These are phyloP conservation scores for Hibiscus trionum DNA, from an alignment of 345 rosid genomes.

Conservation along the genomic window DNA sequence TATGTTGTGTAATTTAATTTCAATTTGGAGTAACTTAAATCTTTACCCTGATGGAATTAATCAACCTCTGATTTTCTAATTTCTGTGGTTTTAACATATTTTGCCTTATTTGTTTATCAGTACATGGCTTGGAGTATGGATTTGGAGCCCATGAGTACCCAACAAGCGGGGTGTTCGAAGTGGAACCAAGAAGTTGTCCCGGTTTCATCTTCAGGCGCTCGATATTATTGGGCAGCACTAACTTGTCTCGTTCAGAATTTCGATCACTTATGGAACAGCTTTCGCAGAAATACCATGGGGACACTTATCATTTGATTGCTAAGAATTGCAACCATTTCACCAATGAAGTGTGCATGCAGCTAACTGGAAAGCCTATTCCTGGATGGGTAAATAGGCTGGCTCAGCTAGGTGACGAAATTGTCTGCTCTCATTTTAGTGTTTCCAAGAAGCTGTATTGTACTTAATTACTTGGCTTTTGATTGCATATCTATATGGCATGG, in stretches of 20 bases:
- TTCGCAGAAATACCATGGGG: slow-evolving; percentile 71
- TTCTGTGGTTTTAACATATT: slow-evolving; percentile 10
- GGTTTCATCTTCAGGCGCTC: slow-evolving; percentile 89
- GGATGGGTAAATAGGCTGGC: slow-evolving; percentile 97
- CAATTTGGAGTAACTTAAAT: too few relatives aligned
- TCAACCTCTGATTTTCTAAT: neutral
- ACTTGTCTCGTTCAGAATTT: slow-evolving; percentile 67
- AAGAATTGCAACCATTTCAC: slow-evolving; percentile 98
- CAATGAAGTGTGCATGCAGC: slow-evolving; percentile 57
- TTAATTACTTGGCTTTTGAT: slow-evolving; percentile 1
- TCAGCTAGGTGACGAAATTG: slow-evolving; percentile 48
- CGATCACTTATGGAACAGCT: slow-evolving; percentile 71
- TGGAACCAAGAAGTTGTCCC: slow-evolving; percentile 87
- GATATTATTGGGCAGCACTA: slow-evolving; percentile 54
- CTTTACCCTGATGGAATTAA: too few relatives aligned
- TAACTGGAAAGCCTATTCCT: slow-evolving; percentile 84
- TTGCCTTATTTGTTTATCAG: slow-evolving; percentile 32
- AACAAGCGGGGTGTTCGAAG: slow-evolving; percentile 84
- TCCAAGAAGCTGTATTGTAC: slow-evolving; percentile 4
- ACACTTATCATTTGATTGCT: slow-evolving; percentile 88
- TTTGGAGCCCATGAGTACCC: slow-evolving; percentile 90
- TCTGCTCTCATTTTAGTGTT: neutral
- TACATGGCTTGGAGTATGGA: slow-evolving; percentile 78
- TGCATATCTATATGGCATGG: neutral
- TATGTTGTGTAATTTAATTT: neutral